phyloP scores from a whole-genome alignment of 768 basidiomycete species.

The Kwoniella sp. region DNA sequence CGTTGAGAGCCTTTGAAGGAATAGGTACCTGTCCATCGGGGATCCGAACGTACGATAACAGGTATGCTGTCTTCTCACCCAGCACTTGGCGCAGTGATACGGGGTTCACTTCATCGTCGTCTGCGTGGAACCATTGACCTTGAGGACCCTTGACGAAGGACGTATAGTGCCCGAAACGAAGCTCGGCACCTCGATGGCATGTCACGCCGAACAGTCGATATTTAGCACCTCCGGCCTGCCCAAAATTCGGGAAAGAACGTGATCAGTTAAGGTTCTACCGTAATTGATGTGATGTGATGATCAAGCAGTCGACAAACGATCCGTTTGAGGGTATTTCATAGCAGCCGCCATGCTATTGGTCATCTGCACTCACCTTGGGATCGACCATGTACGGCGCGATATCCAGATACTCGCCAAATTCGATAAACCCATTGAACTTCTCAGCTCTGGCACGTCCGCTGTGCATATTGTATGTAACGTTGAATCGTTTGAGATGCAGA shows the following conservation, averaged over 20 bases:
- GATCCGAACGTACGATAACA: constrained; percentile 80
- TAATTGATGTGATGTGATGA: too few species aligned
- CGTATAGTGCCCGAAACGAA: constrained; percentile 94
- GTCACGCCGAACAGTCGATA: constrained; percentile 91
- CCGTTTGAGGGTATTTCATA: too few species aligned
- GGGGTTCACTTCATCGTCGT: constrained; percentile 74
- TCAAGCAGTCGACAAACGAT: too few species aligned
- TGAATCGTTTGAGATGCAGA: constrained; percentile 90
- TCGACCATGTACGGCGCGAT: constrained; percentile 82
- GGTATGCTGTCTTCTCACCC: constrained; percentile 78
- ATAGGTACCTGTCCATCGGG: constrained; percentile 13
- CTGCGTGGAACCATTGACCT: constrained; percentile 86
- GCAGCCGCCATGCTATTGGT: not conserved
- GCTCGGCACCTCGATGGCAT: constrained; percentile 87
- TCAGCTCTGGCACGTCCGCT: constrained; percentile 67
- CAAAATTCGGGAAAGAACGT: not conserved
- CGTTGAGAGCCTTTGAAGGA: not conserved
- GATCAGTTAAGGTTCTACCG: constrained; percentile 4
- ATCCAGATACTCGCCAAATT: constrained; percentile 75
- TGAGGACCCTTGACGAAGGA: constrained; percentile 73
- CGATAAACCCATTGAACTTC: constrained; percentile 75
- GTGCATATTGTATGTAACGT: constrained; percentile 36
- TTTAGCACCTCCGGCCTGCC: constrained; percentile 60
- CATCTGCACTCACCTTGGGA: constrained; percentile 61
- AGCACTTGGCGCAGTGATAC: constrained; percentile 60